Conservation (phyloP, 768 basidiomycete genomes). For the Russula ochroleuca region DNA sequence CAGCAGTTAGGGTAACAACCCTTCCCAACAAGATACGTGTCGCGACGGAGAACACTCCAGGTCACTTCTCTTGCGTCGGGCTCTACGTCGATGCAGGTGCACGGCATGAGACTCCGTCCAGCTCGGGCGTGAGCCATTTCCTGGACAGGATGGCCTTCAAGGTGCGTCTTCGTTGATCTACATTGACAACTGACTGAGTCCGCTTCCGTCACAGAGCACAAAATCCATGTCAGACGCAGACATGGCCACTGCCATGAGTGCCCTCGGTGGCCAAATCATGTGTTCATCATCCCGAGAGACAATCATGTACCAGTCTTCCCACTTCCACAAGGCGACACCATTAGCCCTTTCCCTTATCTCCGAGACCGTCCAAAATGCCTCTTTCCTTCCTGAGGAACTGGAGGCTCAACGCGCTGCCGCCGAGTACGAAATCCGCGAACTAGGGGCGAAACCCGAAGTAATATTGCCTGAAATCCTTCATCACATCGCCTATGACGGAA, state of each 20-base stretch:
- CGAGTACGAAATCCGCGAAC: conserved; percentile 85
- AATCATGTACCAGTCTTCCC: conserved; percentile 97
- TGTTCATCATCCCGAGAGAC: conserved; percentile 89
- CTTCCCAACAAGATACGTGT: conserved; percentile 89
- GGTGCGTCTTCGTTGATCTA: conserved; percentile 41
- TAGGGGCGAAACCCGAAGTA: conserved; percentile 85
- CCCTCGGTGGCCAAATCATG: conserved; percentile 86
- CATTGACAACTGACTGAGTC: conserved; percentile 8
- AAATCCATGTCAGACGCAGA: conserved; percentile 61
- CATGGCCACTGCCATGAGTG: conserved; percentile 78
- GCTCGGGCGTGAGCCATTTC: conserved; percentile 84
- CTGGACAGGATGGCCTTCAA: conserved; percentile 96
- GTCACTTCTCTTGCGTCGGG: conserved; percentile 92
- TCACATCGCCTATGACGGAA: conserved; percentile 70
- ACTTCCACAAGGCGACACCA: conserved; percentile 79
- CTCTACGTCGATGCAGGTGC: conserved; percentile 93
- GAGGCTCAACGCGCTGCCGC: conserved; percentile 82
- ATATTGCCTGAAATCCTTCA: conserved; percentile 90
- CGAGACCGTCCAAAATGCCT: conserved; percentile 81
- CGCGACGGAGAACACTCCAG: conserved; percentile 84
- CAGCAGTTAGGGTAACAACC: conserved; percentile 65
- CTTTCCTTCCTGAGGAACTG: conserved; percentile 73
- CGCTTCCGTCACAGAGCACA: conserved; percentile 55
- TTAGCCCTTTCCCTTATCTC: conserved; percentile 84
- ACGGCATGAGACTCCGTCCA: conserved; percentile 72